Percentiles rank a stretch among this genome's conserved stretches.
phyloP scores from a whole-genome alignment of 352 stramenopile genomes.

The Pythium biforme region DNA sequence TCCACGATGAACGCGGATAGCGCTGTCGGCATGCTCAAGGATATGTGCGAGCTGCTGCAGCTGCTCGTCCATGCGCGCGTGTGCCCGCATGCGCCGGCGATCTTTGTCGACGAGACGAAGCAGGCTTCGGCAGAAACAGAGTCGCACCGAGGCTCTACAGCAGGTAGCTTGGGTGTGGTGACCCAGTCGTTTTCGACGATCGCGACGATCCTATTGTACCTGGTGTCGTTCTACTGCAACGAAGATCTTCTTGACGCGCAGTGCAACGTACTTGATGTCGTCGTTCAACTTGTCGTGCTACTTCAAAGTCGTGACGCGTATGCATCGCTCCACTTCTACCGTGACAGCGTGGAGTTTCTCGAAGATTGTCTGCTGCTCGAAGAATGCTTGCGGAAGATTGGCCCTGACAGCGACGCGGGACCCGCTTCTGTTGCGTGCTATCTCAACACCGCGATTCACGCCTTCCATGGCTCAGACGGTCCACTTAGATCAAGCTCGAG shows the following conservation, averaged over 20 bases:
- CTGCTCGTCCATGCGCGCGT: constrained; percentile 26
- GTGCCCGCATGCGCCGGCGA: constrained; percentile 22
- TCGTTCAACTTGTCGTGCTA: constrained; percentile 25
- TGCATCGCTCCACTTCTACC: constrained; percentile 29
- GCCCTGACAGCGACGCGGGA: neutral
- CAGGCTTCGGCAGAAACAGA: neutral
- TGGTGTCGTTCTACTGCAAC: constrained; percentile 31
- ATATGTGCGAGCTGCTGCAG: constrained; percentile 28
- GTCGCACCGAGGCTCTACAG: neutral
- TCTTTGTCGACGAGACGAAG: constrained; percentile 24
- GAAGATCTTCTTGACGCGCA: constrained; percentile 19
- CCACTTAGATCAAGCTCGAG: constrained; percentile 15
- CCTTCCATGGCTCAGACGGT: constrained; percentile 28
- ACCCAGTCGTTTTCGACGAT: constrained; percentile 29
- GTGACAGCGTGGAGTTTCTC: constrained; percentile 26
- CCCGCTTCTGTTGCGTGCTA: constrained; percentile 26
- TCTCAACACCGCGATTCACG: constrained; percentile 32
- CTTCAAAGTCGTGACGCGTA: constrained; percentile 25
- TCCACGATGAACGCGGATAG: neutral
- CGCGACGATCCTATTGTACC: constrained; percentile 28
- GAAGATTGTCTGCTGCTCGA: constrained; percentile 34
- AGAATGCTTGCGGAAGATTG: constrained; percentile 20
- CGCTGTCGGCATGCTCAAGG: constrained; percentile 18
- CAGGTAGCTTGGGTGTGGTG: neutral
- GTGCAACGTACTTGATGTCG: constrained; percentile 14